Evolutionary conservation across 75 land plant genomes (phyloP), one percentile per base, ranked within the genome.

Genomic region (Pseudotsuga menziesii): DNA sequence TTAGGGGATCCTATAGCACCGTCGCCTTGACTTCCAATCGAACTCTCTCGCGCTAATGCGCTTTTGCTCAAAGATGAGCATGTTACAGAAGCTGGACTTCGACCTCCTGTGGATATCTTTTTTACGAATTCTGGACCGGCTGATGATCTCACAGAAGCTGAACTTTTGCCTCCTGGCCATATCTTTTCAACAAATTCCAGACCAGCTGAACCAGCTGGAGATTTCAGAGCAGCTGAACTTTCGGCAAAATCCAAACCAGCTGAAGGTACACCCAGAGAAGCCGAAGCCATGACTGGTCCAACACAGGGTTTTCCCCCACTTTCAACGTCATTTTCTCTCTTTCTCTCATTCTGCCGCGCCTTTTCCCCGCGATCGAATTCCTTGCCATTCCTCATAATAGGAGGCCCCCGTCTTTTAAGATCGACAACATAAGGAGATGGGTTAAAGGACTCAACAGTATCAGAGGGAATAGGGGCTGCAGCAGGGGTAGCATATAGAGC

Each of bases 391-490:
- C 61, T 57, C 54, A 57, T 56, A 52, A 58, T 19, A n/a, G 9
- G 19, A 39, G 72, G 72, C 22, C 11, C 55, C 2, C 78, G 54
- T 16, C 79, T n/a, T 73, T 77, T 81, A 56, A 41, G 79, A 26
- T 77, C 71, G 6, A 71, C 19, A 17, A 77, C 54, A 36, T 77
- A 81, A 15, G 82, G 82, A 6, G 82, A 77, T 12, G 82, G 79
- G 19, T 78, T 36, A 44, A 57, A 56, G 5, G 79, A 74, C 16
- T 60, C 15, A 5, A 77, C 58, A 5, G 76, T 25, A 48, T 60
- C 44, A 60, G 12, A 29, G 6, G 82, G 73, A 56, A 77, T 27
- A 5, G 73, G 70, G 44, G 79, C n/a, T 57, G 54, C 41, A n/a
- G 56, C 71, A 9, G 81, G 81, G 2, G 69, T 80, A 23, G 81